Evolutionary conservation across 208 protist species (phyloP), one percentile per base, ranked within the genome.

Genomic region (Leishmania arabica): DNA sequence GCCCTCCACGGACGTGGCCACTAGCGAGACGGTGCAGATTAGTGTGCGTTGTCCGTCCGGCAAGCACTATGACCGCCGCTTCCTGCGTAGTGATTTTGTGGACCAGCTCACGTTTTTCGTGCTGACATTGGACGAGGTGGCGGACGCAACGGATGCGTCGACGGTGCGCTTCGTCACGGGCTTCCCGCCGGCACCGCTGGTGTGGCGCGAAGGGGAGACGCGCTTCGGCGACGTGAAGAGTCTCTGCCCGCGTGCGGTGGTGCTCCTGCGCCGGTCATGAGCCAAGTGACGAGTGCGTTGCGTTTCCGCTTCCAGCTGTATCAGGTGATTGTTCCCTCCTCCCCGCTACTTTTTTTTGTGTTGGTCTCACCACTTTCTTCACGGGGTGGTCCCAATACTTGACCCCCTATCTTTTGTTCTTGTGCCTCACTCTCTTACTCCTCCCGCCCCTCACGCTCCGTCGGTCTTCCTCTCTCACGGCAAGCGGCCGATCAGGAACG

Each of bases 131-230:
- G 91, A 92, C 69, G 90, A 94, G 70, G 81, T 92, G 53, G 72
- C 83, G 27, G 88, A 81, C 24, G 79, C 77, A 37, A 79, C 60
- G 60, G 88, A 83, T 17, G 53, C 71, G 40, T 79, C 60, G 47
- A 73, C 80, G 69, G 86, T 97, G 82, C 78, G 91, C 75, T 85
- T 97, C 37, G 80, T 94, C 49, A 85, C 82, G 0, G 94, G 94
- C 9, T 95, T 95, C 81, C 94, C 94, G 17, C 92, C 92, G 0
- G 76, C 81, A 34, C 72, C 86, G 75, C 47, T 97, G 27, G 62
- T 66, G 65, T 91, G 87, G 85, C 80, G 89, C 71, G n/a, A 56
- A 9, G 85, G 78, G 2, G 71, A 73, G 77, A 91, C 86, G 17
- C 86, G 69, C 15, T 89, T 95, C 78, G 84, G 82, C 27, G 90